A percentile compares a stretch with the other conserved stretches of the same genome.
Evolutionary conservation across 345 rosid species (phyloP).

Genomic region (Hibiscus syriacus): DNA sequence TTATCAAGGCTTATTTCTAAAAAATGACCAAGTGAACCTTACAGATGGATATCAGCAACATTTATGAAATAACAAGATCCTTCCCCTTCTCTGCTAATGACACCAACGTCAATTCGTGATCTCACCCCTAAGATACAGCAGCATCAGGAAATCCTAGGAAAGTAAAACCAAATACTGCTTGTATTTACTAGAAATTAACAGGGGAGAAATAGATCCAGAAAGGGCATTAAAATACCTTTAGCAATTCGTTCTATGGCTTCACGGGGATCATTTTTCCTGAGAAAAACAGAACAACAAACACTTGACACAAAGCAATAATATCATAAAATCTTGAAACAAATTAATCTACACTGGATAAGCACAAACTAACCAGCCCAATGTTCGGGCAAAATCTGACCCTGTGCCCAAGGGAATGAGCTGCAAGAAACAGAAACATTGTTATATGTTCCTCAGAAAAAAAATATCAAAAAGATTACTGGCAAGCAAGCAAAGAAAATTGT

Average conservation of each 20-base stretch:
- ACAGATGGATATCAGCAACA: constrained; percentile 97
- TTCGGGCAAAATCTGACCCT: constrained; percentile 90
- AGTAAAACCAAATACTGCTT: not conserved
- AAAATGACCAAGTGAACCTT: constrained; percentile 30
- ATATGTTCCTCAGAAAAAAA: constrained; percentile 5
- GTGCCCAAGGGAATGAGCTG: constrained; percentile 96
- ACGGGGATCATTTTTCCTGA: constrained; percentile 77
- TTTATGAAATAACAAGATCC: constrained; percentile 75
- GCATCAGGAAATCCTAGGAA: constrained; percentile 9
- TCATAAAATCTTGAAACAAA: not conserved
- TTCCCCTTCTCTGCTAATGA: constrained; percentile 43
- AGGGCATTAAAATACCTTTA: constrained; percentile 40
- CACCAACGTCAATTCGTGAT: constrained; percentile 66
- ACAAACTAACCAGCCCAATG: constrained; percentile 84
- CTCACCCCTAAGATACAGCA: constrained; percentile 51
- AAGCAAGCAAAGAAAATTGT: not conserved
- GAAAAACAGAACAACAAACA: constrained; percentile 4
- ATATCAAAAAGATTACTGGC: no score
- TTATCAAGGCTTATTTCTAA: constrained; percentile 1
- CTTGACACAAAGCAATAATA: constrained; percentile 5
- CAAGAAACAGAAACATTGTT: constrained; percentile 16
- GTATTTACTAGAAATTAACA: not conserved
- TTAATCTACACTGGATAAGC: constrained; percentile 13
- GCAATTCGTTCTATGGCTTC: constrained; percentile 81
- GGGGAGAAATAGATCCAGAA: not conserved